Percentiles rank a stretch among this genome's conserved stretches.
These are phyloP conservation scores for Zychaea mexicana DNA, from an alignment of 371 early-diverging fungal genomes.

Conservation along the genomic window DNA sequence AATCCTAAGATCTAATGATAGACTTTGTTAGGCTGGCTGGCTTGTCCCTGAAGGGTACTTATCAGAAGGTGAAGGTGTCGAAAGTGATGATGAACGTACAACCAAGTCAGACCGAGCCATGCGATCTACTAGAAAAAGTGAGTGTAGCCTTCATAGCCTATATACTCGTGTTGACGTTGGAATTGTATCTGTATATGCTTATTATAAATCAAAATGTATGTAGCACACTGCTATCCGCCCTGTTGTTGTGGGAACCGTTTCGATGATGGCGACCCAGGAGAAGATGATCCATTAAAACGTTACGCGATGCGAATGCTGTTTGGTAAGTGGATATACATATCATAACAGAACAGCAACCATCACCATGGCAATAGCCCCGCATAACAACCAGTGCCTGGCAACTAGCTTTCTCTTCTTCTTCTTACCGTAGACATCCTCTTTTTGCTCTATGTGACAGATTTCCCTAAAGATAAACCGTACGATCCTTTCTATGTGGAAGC, in stretches of 20 bases:
- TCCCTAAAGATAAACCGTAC: not conserved
- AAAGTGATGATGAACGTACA: slow-evolving; percentile 44
- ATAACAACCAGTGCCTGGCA: no score
- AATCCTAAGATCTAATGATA: no score
- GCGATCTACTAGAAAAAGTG: slow-evolving; percentile 24
- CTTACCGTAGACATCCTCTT: no score
- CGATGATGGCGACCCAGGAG: slow-evolving; percentile 33
- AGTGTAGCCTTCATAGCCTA: no score
- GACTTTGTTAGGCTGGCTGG: slow-evolving; percentile 56
- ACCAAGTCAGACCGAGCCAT: slow-evolving; percentile 10
- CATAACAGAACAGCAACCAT: no score
- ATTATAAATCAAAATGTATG: not conserved
- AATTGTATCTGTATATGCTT: no score
- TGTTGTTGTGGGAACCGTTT: slow-evolving; percentile 55
- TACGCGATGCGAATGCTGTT: slow-evolving; percentile 23
- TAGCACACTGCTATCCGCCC: slow-evolving; percentile 31
- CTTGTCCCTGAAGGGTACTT: slow-evolving; percentile 79
- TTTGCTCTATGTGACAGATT: no score
- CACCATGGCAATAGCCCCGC: no score
- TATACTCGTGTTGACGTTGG: no score
- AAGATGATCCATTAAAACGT: slow-evolving; percentile 23
- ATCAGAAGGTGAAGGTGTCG: slow-evolving; percentile 77
- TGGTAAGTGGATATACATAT: not conserved
- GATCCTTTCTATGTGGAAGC: slow-evolving; percentile 13
- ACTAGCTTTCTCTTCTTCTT: no score